A percentile compares a stretch with the other conserved stretches of the same genome.
phyloP scores from a whole-genome alignment of 1,284 basidiomycete species.

The Malassezia arunalokei region DNA sequence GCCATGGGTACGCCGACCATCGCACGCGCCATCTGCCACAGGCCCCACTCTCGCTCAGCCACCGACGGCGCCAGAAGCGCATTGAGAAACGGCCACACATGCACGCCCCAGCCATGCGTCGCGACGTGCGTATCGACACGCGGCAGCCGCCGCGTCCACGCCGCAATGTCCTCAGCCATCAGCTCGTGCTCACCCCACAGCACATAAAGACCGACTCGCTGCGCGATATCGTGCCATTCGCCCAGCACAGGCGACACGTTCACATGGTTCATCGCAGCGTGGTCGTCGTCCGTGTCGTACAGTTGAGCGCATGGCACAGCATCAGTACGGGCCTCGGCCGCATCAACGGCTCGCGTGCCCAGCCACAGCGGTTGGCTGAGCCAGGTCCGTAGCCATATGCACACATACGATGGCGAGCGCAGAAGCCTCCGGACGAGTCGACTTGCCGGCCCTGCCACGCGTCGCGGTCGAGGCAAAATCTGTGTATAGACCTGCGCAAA shows the following conservation, averaged over 20 bases:
- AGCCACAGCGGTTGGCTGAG: conserved; percentile 3
- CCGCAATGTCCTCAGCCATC: conserved; percentile 36
- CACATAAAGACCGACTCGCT: conserved; percentile 30
- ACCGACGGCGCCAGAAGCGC: conserved; percentile 38
- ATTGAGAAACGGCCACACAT: conserved; percentile 43
- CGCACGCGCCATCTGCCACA: conserved; percentile 35
- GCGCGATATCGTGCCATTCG: conserved; percentile 31
- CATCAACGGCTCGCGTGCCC: not conserved
- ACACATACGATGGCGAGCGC: not conserved
- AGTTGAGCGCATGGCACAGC: not conserved
- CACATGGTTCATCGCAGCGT: conserved; percentile 17
- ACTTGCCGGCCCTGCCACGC: conserved; percentile 27
- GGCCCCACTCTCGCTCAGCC: conserved; percentile 34
- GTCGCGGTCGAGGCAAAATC: conserved; percentile 29
- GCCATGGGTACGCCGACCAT: conserved; percentile 10
- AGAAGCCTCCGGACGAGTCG: not conserved
- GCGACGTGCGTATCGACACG: conserved; percentile 33
- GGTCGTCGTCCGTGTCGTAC: not conserved
- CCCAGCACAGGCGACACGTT: conserved; percentile 33
- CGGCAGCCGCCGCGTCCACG: conserved; percentile 28
- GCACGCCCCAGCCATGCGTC: conserved; percentile 36
- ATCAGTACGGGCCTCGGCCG: not conserved
- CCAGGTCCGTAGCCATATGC: not conserved
- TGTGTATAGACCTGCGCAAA: conserved; percentile 44
- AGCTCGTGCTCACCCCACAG: conserved; percentile 38